A percentile compares a stretch with the other conserved stretches of the same genome.
Evolutionary conservation across 768 basidiomycete species (phyloP).

Genomic region (Austroboletus eburneus): DNA sequence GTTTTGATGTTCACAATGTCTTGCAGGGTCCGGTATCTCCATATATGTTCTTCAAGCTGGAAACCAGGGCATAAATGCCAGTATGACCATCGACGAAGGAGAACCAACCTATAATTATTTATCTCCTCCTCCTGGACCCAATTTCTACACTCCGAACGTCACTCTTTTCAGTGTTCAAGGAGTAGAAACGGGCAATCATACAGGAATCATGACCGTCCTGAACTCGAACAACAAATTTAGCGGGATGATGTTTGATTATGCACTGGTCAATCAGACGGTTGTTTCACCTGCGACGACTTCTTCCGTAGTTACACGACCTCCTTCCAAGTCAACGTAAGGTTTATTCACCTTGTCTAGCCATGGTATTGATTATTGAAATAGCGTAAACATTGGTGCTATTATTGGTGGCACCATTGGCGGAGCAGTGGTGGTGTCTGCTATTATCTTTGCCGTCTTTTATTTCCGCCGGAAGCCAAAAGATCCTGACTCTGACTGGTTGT

Average conservation of each 20-base stretch:
- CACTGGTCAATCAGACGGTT: slow-evolving; percentile 11
- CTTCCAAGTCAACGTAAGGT: no score
- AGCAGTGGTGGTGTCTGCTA: neutral
- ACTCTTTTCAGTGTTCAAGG: slow-evolving; percentile 13
- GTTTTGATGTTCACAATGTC: neutral
- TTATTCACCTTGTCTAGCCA: no score
- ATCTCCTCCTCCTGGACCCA: slow-evolving; percentile 10
- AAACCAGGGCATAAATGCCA: slow-evolving; percentile 12
- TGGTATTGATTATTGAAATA: no score
- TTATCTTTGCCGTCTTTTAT: slow-evolving; percentile 4
- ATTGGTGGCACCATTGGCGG: no score
- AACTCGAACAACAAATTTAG: slow-evolving; percentile 11
- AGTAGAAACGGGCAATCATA: slow-evolving; percentile 13
- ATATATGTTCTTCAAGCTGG: slow-evolving; percentile 18
- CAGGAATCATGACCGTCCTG: slow-evolving; percentile 9
- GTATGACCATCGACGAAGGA: slow-evolving; percentile 13
- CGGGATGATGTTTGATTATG: slow-evolving; percentile 19
- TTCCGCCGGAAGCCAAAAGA: slow-evolving; percentile 4
- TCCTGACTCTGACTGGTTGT: no score
- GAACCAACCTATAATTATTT: slow-evolving; percentile 2
- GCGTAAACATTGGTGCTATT: no score
- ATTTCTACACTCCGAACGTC: slow-evolving; percentile 10
- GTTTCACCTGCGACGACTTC: neutral
- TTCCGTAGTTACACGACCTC: neutral
- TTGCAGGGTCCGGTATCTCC: slow-evolving; percentile 15